Evolutionary conservation across 805 yeast species (phyloP).

Genomic region (Deakozyma indianensis): DNA sequence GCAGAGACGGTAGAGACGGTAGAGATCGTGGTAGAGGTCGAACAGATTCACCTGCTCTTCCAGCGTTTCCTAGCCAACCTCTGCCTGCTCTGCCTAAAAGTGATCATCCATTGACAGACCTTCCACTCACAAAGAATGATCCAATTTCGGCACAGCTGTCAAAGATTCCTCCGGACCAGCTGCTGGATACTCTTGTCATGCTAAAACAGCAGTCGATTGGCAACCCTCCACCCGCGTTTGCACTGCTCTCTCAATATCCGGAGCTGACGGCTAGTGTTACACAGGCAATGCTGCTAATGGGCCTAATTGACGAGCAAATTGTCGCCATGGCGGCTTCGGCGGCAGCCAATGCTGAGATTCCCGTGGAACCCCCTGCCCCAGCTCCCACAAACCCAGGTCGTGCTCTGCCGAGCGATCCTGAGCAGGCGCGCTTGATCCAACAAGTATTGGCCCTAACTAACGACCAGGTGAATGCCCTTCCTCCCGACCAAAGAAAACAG

Average conservation of each 20-base stretch:
- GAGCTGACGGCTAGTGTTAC: conserved; percentile 67
- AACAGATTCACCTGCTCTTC: neutral
- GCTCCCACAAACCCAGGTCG: conserved; percentile 3
- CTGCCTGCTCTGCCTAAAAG: neutral
- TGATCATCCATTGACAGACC: neutral
- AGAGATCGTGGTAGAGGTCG: neutral
- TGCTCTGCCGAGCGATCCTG: conserved; percentile 18
- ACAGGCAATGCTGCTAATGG: conserved; percentile 41
- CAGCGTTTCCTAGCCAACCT: neutral
- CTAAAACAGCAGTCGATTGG: conserved; percentile 42
- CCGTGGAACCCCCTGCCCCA: conserved; percentile 3
- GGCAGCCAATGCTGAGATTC: neutral
- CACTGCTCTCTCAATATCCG: conserved; percentile 50
- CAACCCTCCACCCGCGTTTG: conserved; percentile 46
- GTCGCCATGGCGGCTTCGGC: conserved; percentile 9
- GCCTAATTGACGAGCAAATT: conserved; percentile 18
- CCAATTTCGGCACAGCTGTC: conserved; percentile 35
- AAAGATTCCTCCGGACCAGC: conserved; percentile 33
- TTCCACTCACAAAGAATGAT: conserved; percentile 14
- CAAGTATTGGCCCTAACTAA: conserved; percentile 37
- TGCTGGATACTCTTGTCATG: conserved; percentile 36
- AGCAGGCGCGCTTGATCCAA: conserved; percentile 31
- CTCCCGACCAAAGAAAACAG: conserved; percentile 30
- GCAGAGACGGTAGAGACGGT: neutral
- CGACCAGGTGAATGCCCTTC: conserved; percentile 32